Base-by-base conservation (phyloP, 495 filamentous ascomycete species). In the Penicillium tannophilum region DNA sequence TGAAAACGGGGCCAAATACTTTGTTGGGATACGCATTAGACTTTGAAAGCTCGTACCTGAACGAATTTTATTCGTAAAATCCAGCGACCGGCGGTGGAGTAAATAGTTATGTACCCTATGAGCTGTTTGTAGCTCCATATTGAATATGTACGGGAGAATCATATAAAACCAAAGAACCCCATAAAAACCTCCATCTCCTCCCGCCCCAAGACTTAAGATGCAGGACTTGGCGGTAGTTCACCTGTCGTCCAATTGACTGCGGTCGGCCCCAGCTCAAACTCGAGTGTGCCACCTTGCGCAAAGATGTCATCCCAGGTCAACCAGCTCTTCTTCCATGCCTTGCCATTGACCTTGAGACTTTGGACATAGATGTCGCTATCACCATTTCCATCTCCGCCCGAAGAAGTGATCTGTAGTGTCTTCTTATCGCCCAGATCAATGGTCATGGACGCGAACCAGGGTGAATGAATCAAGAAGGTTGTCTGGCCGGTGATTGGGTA, bases 401-500 rank as follows among this genome's bases (percentile, higher is more conserved):
- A 73, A 0, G 79, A 58, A 0, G 74, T 80, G 47, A 86, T 73
- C 5, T 71, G 62, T 26, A 86, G 62, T 6, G 48, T 74, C 58
- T 79, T 82, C 10, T 65, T 74, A 12, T 54, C 72, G 2, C 73
- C 81, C 0, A 86, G 71, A 44, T 79, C 66, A 39, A 86, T 79
- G 20, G 58, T 76, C 67, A 85, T 63, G 6, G 72, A 68, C 23
- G 73, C 70, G 60, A 86, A 85, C 81, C 82, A 86, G 0, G 84
- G 84, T 6, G 78, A 77, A 26, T 76, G 74, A 43, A 86, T 80
- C 11, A 86, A 65, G 64, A 84, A 87, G 6, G 79, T 82, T 4
- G 81, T 80, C 55, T 84, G 80, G 1, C 78, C 79, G 0, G 79
- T 80, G 35, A 86, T 65, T 12, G 84, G 83, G 56, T 83, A 86